phyloP scores from a whole-genome alignment of 805 yeast species.

The Jamesozyma hellenica region DNA sequence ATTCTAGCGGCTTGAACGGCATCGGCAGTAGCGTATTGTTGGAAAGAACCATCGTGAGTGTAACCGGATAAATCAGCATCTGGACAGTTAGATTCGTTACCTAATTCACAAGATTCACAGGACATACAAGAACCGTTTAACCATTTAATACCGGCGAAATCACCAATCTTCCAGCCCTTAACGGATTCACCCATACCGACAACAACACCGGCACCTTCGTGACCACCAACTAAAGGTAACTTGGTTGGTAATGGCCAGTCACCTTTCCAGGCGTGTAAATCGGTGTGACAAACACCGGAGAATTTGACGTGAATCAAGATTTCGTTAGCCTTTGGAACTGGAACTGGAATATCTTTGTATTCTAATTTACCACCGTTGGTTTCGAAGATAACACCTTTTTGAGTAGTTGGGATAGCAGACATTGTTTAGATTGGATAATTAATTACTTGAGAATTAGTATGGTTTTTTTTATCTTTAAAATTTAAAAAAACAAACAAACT shows the following conservation, averaged over 20 bases:
- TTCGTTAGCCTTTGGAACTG: constrained; percentile 55
- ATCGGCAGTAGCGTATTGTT: constrained; percentile 56
- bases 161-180: constrained; percentile 52
- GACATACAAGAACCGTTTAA: constrained; percentile 55
- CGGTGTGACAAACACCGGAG: constrained; percentile 70
- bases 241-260: constrained; percentile 55
- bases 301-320: constrained; percentile 56
- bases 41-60: constrained; percentile 64
- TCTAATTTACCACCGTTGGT: constrained; percentile 34
- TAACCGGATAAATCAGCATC: constrained; percentile 63
- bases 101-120: constrained; percentile 53
- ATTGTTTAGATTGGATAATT: no score
- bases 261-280: constrained; percentile 66
- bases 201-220: constrained; percentile 66
- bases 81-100: constrained; percentile 56
- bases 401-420: constrained; percentile 37
- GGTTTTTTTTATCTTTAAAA: constrained; percentile 1
- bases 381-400: constrained; percentile 42
- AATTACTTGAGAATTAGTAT: not conserved
- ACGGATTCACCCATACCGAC: constrained; percentile 54
- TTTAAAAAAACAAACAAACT: no score
- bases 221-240: constrained; percentile 62
- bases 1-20: constrained; percentile 54
- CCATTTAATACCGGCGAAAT: constrained; percentile 61
- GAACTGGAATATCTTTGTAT: constrained; percentile 46